Conservation (phyloP, 257 asterid genomes). For the Scutellaria minor region DNA sequence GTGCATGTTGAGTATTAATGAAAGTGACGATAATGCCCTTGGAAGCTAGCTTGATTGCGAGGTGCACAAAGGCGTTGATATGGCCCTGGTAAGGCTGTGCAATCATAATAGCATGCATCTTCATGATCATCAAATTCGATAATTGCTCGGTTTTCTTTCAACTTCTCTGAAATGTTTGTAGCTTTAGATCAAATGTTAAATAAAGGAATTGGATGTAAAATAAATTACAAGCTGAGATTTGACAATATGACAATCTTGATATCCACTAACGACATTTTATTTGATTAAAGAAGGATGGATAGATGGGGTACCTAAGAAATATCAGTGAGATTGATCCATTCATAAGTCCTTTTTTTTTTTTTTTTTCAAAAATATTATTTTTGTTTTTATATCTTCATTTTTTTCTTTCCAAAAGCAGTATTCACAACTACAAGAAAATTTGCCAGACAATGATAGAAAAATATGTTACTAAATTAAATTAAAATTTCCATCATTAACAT, state of each 20-base stretch:
- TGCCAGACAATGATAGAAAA: no score
- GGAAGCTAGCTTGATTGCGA: slow-evolving; percentile 64
- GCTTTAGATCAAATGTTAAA: neutral
- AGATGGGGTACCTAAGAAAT: no score
- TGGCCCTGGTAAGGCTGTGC: slow-evolving; percentile 64
- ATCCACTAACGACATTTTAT: neutral
- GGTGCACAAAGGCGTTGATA: slow-evolving; percentile 54
- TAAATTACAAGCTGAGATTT: neutral
- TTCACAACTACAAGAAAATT: no score
- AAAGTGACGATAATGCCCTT: slow-evolving; percentile 56
- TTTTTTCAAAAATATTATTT: no score
- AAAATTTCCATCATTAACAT: no score
- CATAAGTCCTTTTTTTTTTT: no score
- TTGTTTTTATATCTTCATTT: no score
- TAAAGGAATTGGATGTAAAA: no score
- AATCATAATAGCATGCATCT: slow-evolving; percentile 53
- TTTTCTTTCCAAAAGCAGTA: no score
- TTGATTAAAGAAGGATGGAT: no score
- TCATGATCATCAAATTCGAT: neutral
- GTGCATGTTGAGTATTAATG: slow-evolving; percentile 52
- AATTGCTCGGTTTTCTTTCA: neutral
- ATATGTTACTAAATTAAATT: no score
- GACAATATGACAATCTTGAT: neutral
- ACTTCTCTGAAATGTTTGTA: neutral
- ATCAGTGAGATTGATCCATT: no score